phyloP scores from a whole-genome alignment of 169 alveolate species.

The Cystoisospora suis region DNA sequence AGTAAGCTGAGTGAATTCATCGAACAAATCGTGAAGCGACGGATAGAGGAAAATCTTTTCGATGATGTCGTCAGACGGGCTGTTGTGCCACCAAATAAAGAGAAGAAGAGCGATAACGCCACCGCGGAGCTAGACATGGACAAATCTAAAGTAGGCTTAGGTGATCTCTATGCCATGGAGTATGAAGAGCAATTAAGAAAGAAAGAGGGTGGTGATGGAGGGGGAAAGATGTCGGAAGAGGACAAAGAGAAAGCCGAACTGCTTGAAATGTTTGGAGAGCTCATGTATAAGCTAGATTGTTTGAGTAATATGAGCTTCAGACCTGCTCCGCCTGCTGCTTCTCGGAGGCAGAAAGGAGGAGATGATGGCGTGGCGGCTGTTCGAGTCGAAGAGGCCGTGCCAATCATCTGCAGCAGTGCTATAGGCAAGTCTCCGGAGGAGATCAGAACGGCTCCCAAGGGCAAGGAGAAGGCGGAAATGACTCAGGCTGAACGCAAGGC shows the following conservation, averaged over 20 bases:
- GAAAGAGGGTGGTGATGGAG: not conserved
- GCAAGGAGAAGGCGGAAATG: constrained; percentile 32
- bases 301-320: constrained; percentile 33
- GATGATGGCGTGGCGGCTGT: constrained; percentile 40
- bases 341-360: not conserved
- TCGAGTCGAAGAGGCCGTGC: constrained; percentile 59
- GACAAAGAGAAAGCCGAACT: constrained; percentile 52
- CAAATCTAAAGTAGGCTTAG: constrained; percentile 43
- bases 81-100: not conserved
- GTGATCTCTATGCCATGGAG: constrained; percentile 47
- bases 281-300: constrained; percentile 53
- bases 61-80: constrained; percentile 49
- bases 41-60: constrained; percentile 37
- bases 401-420: constrained; percentile 9
- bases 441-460: not conserved
- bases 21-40: constrained; percentile 35
- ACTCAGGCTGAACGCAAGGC: constrained; percentile 50
- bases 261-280: constrained; percentile 38
- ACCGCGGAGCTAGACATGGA: constrained; percentile 39
- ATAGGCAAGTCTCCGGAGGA: constrained; percentile 47
- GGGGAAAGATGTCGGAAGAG: not conserved
- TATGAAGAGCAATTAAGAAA: constrained; percentile 35
- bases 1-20: constrained; percentile 36
- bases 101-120: constrained; percentile 22
- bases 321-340: constrained; percentile 52